Conservation (phyloP, 345 rosid genomes). For the Anacardium occidentale region DNA sequence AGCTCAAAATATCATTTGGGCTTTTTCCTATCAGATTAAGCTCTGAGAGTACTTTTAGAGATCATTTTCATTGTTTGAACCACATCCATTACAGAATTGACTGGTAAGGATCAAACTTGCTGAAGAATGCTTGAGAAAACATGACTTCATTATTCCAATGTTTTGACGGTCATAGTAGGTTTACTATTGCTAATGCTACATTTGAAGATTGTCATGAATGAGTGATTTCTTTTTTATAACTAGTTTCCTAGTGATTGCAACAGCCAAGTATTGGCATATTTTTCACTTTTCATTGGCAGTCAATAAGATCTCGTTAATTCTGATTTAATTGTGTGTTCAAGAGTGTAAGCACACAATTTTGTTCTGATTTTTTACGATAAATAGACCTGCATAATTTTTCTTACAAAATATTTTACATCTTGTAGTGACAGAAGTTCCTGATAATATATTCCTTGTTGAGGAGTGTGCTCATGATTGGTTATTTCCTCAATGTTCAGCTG, state of each 20-base stretch:
- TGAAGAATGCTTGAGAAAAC: no score
- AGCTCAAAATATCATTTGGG: no score
- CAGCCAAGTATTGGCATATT: neutral
- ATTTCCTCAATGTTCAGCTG: conserved; percentile 96
- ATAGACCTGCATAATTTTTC: neutral
- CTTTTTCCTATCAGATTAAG: no score
- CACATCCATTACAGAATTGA: no score
- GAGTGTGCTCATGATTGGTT: conserved; percentile 99
- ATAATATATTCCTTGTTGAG: conserved; percentile 67
- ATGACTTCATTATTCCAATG: neutral
- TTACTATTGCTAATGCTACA: neutral
- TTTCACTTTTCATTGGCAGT: neutral
- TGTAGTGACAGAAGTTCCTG: conserved; percentile 76
- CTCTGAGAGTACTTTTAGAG: no score
- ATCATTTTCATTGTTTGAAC: no score
- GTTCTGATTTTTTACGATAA: neutral
- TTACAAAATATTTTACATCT: conserved; percentile 14
- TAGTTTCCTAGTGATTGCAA: neutral
- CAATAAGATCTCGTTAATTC: neutral
- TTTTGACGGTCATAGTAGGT: no score
- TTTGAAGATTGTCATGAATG: neutral
- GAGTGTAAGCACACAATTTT: neutral
- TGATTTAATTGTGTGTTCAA: neutral
- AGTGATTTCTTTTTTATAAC: neutral
- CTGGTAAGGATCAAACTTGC: no score